Conservation (phyloP, 176 grass and related monocot species). For the Bonia amplexicaulis region DNA sequence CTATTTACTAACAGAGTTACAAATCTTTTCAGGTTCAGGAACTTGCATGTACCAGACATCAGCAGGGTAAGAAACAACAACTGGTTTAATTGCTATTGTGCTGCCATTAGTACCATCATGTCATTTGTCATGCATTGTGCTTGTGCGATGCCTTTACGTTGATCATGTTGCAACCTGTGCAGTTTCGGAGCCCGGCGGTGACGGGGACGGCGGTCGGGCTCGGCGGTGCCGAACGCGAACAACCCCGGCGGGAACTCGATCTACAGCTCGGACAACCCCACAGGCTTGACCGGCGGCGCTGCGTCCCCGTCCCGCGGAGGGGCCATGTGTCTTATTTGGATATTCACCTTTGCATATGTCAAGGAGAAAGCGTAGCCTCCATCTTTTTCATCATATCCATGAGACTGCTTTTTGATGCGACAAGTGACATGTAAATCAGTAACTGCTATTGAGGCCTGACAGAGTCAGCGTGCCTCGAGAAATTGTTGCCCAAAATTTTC, state of each 20-base stretch:
- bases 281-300: conserved; percentile 32
- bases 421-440: neutral
- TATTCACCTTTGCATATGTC: conserved; percentile 46
- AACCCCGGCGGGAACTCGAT: conserved; percentile 40
- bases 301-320: conserved; percentile 30
- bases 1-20: neutral
- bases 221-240: conserved; percentile 71
- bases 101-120: neutral
- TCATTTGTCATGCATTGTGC: neutral
- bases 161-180: neutral
- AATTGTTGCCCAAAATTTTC: neutral
- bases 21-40: conserved; percentile 54
- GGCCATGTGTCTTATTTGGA: conserved; percentile 45
- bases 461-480: neutral
- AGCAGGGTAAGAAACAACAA: conserved; percentile 37
- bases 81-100: neutral
- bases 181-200: conserved; percentile 44
- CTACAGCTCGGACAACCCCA: conserved; percentile 49
- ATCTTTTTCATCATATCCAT: neutral
- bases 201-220: conserved; percentile 36
- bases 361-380: conserved; percentile 41
- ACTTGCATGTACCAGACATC: conserved; percentile 60
- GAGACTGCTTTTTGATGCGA: neutral
- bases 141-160: neutral
- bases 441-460: neutral